Base-by-base conservation (phyloP, 2,329 filamentous ascomycete species). In the Pezicula radicicola region DNA sequence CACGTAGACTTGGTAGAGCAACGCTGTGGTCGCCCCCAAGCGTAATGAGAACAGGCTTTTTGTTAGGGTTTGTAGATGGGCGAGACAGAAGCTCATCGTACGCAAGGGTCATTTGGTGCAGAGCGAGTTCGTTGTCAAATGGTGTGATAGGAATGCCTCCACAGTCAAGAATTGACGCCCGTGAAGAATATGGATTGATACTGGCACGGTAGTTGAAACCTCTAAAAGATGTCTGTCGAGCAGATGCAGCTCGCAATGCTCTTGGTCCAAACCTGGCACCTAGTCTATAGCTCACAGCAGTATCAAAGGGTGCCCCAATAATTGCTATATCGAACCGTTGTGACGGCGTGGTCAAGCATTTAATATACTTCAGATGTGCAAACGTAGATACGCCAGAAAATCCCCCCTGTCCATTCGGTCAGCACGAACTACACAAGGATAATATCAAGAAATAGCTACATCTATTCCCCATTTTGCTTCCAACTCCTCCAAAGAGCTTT, bases 71-170 rank as follows among this genome's bases (percentile, higher is more conserved):
- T 7, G 62, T 64, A 21, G 63, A 56, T 6, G 55, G 30, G 6
- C 64, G 59, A 27, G 62, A 55, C 2, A 57, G 56, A 1, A 65
- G 58, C 50, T 64, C 61, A 7, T 61, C 54, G 21, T 63, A 64
- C 15, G 64, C 62, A 25, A 56, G 43, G 6, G 61, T 89, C 91
- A 96, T 96, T 71, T 96, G 92, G 42, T 78, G 75, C 49, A 91
- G 74, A 0, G 91, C 92, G 13, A 96, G 75, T 1, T 76, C 82
- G 67, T 96, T 96, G 73, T 96, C 91, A 61, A 95, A 87, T 0
- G 91, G 91, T 0, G 87, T 89, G 59, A 95, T 78, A 27, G 91
- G 91, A 51, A 96, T 91, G 67, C 96, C 92, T 44, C 91, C 91
- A 68, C 92, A 96, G 74, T 96, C 92, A 48, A 93, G 75, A 53